These are phyloP conservation scores for Aspergillus ibericus DNA, from an alignment of 2,329 filamentous ascomycete genomes.

Conservation along the genomic window DNA sequence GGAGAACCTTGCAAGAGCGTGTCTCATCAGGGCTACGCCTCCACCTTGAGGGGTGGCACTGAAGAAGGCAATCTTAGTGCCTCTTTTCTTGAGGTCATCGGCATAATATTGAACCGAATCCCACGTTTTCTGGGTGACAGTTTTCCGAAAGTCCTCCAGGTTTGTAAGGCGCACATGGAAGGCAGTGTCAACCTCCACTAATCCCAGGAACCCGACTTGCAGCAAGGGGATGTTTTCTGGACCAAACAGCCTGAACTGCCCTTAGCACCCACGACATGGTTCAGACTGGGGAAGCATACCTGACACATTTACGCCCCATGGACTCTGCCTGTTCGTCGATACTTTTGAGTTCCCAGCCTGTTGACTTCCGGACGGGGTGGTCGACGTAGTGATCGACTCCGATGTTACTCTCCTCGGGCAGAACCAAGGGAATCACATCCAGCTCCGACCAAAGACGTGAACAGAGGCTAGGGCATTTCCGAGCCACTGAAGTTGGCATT, in stretches of 20 bases:
- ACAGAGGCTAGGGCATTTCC: constrained; percentile 64
- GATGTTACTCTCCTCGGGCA: constrained; percentile 42
- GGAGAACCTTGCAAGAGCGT: constrained; percentile 72
- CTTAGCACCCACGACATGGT: constrained; percentile 2
- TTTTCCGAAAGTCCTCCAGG: constrained; percentile 59
- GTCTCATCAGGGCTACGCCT: constrained; percentile 78
- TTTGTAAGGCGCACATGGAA: constrained; percentile 63
- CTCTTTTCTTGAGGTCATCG: constrained; percentile 60
- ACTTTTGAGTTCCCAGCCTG: constrained; percentile 54
- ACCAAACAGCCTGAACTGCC: constrained; percentile 62
- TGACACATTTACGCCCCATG: constrained; percentile 75
- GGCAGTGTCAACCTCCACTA: constrained; percentile 69
- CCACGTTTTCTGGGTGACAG: constrained; percentile 65
- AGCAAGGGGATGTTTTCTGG: constrained; percentile 69
- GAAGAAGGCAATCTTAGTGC: constrained; percentile 74
- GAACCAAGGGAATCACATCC: constrained; percentile 71
- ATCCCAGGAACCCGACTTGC: constrained; percentile 64
- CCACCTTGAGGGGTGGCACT: constrained; percentile 80
- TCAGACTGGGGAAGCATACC: constrained; percentile 47
- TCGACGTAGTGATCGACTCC: constrained; percentile 20
- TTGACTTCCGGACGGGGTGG: constrained; percentile 27
- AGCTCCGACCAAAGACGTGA: constrained; percentile 73
- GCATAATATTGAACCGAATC: constrained; percentile 64
- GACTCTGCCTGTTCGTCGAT: constrained; percentile 81
- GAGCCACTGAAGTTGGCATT: constrained; percentile 61